These are phyloP conservation scores for Fusarium devonianum DNA, from an alignment of 2,329 filamentous ascomycete species.

Conservation along the genomic window DNA sequence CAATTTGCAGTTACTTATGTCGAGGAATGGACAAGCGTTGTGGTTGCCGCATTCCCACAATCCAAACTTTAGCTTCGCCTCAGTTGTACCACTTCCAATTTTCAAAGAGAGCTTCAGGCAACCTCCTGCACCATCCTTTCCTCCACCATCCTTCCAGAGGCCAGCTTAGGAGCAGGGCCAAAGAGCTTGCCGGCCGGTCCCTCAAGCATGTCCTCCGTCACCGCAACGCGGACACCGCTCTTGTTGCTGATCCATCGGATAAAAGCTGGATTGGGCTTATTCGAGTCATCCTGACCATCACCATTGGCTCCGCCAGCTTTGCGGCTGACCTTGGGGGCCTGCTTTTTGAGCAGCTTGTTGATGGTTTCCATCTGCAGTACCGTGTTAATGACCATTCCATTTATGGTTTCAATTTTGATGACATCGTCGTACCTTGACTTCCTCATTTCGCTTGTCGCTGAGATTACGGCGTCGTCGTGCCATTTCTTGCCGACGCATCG, in stretches of 20 bases:
- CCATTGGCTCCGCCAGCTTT: constrained; percentile 53
- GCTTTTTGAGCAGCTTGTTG: constrained; percentile 87
- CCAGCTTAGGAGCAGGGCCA: constrained; percentile 43
- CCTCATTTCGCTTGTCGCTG: constrained; percentile 70
- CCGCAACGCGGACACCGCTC: constrained; percentile 67
- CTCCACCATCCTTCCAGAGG: constrained; percentile 61
- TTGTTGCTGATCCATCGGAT: constrained; percentile 76
- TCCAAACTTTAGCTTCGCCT: too few relatives aligned
- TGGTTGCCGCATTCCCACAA: too few relatives aligned
- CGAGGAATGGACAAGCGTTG: too few relatives aligned
- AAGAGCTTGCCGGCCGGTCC: constrained; percentile 70
- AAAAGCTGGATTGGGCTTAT: constrained; percentile 66
- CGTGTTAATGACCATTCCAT: constrained; percentile 20
- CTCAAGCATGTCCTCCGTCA: constrained; percentile 73
- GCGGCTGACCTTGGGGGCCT: constrained; percentile 76
- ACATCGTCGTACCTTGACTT: constrained; percentile 61
- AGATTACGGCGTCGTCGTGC: constrained; percentile 66
- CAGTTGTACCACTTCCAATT: background rate
- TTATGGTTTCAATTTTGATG: background rate
- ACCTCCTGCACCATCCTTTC: constrained; percentile 65
- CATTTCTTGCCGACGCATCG: constrained; percentile 69
- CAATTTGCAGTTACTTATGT: too few relatives aligned
- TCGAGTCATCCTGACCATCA: constrained; percentile 52
- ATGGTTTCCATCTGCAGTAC: constrained; percentile 79
- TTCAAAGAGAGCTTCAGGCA: constrained; percentile 39